Evolutionary conservation across 768 basidiomycete species (phyloP).

Genomic region (Mrakia hoshinonis): DNA sequence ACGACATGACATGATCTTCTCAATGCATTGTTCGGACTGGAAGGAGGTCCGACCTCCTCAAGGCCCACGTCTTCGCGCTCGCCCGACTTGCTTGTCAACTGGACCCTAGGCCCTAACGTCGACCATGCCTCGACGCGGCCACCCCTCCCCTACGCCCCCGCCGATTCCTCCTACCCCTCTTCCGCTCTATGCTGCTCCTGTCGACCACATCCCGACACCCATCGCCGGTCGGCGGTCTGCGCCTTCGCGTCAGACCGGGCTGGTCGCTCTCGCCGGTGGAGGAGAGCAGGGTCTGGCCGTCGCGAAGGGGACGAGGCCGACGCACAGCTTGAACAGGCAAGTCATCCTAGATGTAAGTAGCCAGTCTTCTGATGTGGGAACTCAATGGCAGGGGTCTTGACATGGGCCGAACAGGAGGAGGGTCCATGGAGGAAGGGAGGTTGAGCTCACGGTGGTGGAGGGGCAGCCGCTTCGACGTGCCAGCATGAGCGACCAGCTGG

Average conservation of each 20-base stretch:
- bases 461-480: too few species aligned
- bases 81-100: not conserved
- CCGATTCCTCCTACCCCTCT: not conserved
- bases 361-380: too few species aligned
- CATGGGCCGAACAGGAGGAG: not conserved
- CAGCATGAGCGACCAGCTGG: too few species aligned
- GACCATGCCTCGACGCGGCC: not conserved
- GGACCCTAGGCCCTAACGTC: not conserved
- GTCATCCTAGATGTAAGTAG: conserved; percentile 18
- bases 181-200: not conserved
- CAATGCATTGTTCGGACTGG: too few species aligned
- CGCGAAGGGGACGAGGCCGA: not conserved
- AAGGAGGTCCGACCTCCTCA: not conserved
- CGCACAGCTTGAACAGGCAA: conserved; percentile 18
- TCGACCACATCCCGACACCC: not conserved
- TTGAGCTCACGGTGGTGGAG: too few species aligned
- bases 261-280: not conserved
- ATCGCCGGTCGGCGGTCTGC: not conserved
- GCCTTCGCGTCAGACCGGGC: not conserved
- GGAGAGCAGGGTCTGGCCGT: conserved; percentile 2
- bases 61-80: not conserved
- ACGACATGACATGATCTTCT: too few species aligned
- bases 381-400: not conserved
- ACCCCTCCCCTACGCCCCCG: not conserved
- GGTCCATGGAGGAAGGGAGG: not conserved